Evolutionary conservation across 2,329 filamentous ascomycete species (phyloP).

Genomic region (Xylariaceae sp.): DNA sequence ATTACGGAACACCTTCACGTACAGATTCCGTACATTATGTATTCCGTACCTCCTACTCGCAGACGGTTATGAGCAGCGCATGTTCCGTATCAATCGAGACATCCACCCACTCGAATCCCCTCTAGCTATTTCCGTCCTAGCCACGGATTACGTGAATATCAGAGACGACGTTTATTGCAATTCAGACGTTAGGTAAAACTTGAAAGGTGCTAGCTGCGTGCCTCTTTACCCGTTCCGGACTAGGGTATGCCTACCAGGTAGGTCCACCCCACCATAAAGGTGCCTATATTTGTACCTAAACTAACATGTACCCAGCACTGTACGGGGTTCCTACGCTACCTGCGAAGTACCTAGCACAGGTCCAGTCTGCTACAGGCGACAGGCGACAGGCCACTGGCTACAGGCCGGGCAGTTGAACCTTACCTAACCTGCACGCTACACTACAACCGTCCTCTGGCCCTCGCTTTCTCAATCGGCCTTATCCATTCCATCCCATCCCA

Average conservation of each 20-base stretch:
- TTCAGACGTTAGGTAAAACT: too few species aligned
- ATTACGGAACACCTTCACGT: too few species aligned
- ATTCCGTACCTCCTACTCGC: too few species aligned
- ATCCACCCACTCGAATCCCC: too few species aligned
- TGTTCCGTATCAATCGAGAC: too few species aligned
- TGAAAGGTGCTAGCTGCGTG: not conserved
- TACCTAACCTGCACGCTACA: not conserved
- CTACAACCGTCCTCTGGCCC: constrained; percentile 12
- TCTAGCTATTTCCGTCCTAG: too few species aligned
- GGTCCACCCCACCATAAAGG: not conserved
- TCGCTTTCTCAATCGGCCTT: constrained; percentile 22
- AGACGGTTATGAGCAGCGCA: too few species aligned
- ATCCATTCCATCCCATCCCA: constrained; percentile 23
- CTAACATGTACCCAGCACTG: not conserved
- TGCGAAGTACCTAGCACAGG: constrained; percentile 4
- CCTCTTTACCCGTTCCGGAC: not conserved
- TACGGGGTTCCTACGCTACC: not conserved
- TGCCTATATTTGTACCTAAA: not conserved
- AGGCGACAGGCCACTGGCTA: not conserved
- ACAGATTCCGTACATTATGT: too few species aligned
- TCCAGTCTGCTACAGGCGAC: not conserved
- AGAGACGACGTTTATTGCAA: too few species aligned
- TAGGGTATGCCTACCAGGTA: not conserved
- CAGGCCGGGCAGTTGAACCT: not conserved
- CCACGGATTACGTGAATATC: too few species aligned